phyloP scores from a whole-genome alignment of 2,329 filamentous ascomycete species.

The Lasiodiplodia theobromae region DNA sequence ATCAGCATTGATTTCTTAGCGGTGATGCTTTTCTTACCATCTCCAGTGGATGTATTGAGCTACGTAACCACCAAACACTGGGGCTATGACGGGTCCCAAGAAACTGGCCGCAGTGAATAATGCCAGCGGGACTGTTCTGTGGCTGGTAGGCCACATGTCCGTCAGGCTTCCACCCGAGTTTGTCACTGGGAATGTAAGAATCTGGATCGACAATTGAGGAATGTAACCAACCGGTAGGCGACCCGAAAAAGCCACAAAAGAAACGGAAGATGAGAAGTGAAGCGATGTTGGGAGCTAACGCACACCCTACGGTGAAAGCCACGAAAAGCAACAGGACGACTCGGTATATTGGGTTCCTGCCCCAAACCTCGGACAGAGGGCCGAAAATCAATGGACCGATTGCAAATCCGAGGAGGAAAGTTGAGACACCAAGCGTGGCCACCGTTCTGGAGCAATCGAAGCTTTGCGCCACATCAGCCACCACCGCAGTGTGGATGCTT shows the following conservation, averaged over 20 bases:
- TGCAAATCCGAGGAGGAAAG: constrained; percentile 60
- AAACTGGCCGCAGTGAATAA: constrained; percentile 60
- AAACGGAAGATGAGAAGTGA: constrained; percentile 54
- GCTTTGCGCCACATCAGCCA: constrained; percentile 43
- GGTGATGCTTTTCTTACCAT: constrained; percentile 57
- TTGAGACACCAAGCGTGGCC: constrained; percentile 50
- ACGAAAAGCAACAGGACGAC: constrained; percentile 60
- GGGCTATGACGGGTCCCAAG: constrained; percentile 49
- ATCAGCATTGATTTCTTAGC: constrained; percentile 31
- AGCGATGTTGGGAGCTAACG: constrained; percentile 50
- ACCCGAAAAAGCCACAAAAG: constrained; percentile 66
- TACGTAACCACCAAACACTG: constrained; percentile 62
- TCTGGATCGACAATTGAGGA: constrained; percentile 30
- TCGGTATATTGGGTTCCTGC: constrained; percentile 60
- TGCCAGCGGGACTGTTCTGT: constrained; percentile 74
- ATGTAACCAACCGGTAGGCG: constrained; percentile 66
- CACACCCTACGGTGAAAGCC: constrained; percentile 58
- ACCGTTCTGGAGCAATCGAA: constrained; percentile 25
- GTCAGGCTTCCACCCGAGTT: constrained; percentile 58
- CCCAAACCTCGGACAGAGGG: constrained; percentile 62
- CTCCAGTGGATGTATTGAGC: constrained; percentile 63
- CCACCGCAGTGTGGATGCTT: constrained; percentile 53
- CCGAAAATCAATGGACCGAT: constrained; percentile 62
- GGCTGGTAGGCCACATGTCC: constrained; percentile 80
- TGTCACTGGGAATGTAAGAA: constrained; percentile 9